phyloP scores from a whole-genome alignment of 305 asterid genomes.

The Andrographis paniculata region DNA sequence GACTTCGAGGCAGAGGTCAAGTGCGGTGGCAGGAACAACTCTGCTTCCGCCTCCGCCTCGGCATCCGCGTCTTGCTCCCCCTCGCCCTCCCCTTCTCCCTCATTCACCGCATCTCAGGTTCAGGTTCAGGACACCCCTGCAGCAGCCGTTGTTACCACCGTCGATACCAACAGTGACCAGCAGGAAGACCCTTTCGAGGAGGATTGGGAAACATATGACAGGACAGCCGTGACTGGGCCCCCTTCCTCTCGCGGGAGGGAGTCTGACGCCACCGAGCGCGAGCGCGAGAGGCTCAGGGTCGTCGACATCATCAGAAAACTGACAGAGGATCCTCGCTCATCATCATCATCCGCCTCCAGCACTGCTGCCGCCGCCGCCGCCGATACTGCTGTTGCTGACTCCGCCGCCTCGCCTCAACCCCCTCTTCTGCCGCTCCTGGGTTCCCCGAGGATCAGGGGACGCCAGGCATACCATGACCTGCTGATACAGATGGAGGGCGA shows the following conservation, averaged over 20 bases:
- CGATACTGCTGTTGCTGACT: constrained; percentile 18
- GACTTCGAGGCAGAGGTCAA: constrained; percentile 51
- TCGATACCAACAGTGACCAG: constrained; percentile 14
- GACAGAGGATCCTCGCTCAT: constrained; percentile 23
- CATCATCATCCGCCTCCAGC: not conserved
- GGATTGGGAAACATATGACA: constrained; percentile 64
- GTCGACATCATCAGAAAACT: constrained; percentile 61
- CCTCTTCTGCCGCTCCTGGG: constrained; percentile 23
- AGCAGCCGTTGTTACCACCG: no score
- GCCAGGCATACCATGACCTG: constrained; percentile 59
- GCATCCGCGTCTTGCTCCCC: not conserved
- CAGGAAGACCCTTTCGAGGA: constrained; percentile 46
- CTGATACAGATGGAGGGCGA: constrained; percentile 56
- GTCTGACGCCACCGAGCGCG: constrained; percentile 51
- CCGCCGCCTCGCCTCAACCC: constrained; percentile 27
- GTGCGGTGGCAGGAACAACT: constrained; percentile 19
- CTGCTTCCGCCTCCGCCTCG: constrained; percentile 2
- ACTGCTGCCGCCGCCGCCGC: not conserved
- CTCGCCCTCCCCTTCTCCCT: not conserved
- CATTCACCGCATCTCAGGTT: constrained; percentile 6
- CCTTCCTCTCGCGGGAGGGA: constrained; percentile 37
- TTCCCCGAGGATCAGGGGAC: constrained; percentile 66
- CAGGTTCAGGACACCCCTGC: constrained; percentile 18
- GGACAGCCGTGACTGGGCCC: constrained; percentile 27
- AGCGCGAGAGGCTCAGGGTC: constrained; percentile 63